Percentiles rank a stretch among this genome's conserved stretches.
These are phyloP conservation scores for Excoecaria cochinchinensis DNA, from an alignment of 345 rosid species.

Conservation along the genomic window DNA sequence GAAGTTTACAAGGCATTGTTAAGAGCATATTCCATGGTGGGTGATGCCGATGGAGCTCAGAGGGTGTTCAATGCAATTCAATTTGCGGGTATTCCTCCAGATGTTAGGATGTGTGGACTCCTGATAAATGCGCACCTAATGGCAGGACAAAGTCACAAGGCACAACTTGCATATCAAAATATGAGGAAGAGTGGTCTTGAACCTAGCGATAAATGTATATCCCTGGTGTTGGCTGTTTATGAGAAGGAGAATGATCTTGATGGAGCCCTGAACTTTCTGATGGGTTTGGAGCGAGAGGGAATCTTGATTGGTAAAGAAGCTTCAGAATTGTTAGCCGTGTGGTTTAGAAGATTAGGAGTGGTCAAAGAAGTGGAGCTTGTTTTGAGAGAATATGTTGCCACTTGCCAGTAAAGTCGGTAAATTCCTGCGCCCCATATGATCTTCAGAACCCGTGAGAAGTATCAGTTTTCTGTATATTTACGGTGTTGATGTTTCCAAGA, in stretches of 20 bases:
- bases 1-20: constrained; percentile 91
- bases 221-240: constrained; percentile 55
- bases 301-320: constrained; percentile 60
- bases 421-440: constrained; percentile 1
- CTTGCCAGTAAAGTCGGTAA: constrained; percentile 13
- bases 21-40: constrained; percentile 74
- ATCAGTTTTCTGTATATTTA: not conserved
- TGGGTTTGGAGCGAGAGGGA: constrained; percentile 55
- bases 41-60: constrained; percentile 66
- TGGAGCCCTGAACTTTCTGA: constrained; percentile 55
- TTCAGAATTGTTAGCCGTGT: constrained; percentile 51
- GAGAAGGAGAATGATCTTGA: constrained; percentile 61
- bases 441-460: not conserved
- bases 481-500: not conserved
- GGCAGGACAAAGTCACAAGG: constrained; percentile 61
- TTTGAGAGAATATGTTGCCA: constrained; percentile 46
- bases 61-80: constrained; percentile 76
- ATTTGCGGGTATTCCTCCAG: constrained; percentile 69
- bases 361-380: constrained; percentile 65
- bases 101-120: constrained; percentile 63
- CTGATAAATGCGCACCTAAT: constrained; percentile 69
- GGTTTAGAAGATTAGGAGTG: constrained; percentile 75
- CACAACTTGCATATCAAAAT: constrained; percentile 56
- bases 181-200: constrained; percentile 78
- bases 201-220: constrained; percentile 71